phyloP scores from a whole-genome alignment of 176 grass and related monocot species.

The Panicum miliaceum region DNA sequence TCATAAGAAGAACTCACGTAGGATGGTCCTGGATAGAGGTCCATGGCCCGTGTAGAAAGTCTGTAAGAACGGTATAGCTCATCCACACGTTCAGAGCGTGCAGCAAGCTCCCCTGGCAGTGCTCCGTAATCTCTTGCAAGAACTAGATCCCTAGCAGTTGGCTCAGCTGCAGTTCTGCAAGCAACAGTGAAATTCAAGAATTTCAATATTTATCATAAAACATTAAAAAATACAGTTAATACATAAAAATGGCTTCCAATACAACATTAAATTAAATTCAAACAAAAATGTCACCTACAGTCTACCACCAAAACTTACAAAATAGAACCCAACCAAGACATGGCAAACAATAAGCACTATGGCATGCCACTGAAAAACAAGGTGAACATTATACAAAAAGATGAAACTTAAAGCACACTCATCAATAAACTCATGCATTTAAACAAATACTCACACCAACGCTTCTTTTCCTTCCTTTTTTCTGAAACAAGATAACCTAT shows the following conservation, averaged over 20 bases:
- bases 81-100: slow-evolving; percentile 37
- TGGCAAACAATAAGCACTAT: not conserved
- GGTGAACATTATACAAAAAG: not conserved
- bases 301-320: not conserved
- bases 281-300: slow-evolving; percentile 27
- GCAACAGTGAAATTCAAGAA: slow-evolving; percentile 36
- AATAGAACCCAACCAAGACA: slow-evolving; percentile 4
- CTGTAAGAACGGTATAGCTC: slow-evolving; percentile 57
- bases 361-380: not conserved
- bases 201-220: slow-evolving; percentile 2
- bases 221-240: not conserved
- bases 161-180: slow-evolving; percentile 48
- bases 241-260: not conserved
- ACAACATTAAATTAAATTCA: not conserved
- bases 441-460: not conserved
- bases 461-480: not conserved
- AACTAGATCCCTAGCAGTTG: slow-evolving; percentile 21
- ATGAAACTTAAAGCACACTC: not conserved
- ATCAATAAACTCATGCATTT: slow-evolving; percentile 2
- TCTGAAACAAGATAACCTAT: not conserved
- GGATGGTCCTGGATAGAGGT: slow-evolving; percentile 18
- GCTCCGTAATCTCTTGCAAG: slow-evolving; percentile 47
- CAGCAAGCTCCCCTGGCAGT: slow-evolving; percentile 28
- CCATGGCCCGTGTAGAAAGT: slow-evolving; percentile 33
- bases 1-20: slow-evolving; percentile 31